Base-by-base conservation (phyloP, 805 yeast genomes). In the Saccharomyces eubayanus region DNA sequence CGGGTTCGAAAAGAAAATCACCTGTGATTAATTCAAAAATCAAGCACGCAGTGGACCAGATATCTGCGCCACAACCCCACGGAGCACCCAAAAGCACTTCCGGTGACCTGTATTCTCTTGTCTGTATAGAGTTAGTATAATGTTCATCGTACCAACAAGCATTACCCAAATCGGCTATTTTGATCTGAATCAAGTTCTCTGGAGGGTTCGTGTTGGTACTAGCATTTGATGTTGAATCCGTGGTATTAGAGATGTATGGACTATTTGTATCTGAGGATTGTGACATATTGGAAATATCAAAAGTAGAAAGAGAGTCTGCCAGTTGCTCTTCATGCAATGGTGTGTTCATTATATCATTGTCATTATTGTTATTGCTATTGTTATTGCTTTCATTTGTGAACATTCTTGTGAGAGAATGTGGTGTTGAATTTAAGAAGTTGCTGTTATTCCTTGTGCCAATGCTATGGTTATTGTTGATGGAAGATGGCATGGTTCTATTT, bases 11-110 rank as follows among this genome's bases (percentile, higher is more conserved):
- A 50, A 94, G 70, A 64, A 91, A 91, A 70, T 92, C 98, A 2
- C 98, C 98, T 0, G 99, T 92, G 47, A 92, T 70, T 27, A 94
- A 76, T 72, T 94, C 99, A 71, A 94, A 94, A 0, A 87, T 76
- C 63, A 94, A 72, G 72, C 98, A 91, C 0, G 96, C 97, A 62
- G 87, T 76, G n/a, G 96, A 87, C 99, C 99, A 94, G 49, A 92
- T 79, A 71, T 94, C 99, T 1, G 95, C 85, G 52, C 92, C 83
- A 51, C 96, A 90, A 0, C 99, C 99, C 99, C 99, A 94, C 31
- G 80, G 76, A 9, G 87, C 80, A 0, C 96, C 94, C 20, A 87
- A 62, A 14, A 87, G 70, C 5, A 86, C 87, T 64, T 92, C 99
- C 1, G 98, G 98, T 0, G 97, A 81, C 47, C 99, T 77, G 69